These are phyloP conservation scores for Ophiobolus disseminans DNA, from an alignment of 2,329 filamentous ascomycete genomes.

Conservation along the genomic window DNA sequence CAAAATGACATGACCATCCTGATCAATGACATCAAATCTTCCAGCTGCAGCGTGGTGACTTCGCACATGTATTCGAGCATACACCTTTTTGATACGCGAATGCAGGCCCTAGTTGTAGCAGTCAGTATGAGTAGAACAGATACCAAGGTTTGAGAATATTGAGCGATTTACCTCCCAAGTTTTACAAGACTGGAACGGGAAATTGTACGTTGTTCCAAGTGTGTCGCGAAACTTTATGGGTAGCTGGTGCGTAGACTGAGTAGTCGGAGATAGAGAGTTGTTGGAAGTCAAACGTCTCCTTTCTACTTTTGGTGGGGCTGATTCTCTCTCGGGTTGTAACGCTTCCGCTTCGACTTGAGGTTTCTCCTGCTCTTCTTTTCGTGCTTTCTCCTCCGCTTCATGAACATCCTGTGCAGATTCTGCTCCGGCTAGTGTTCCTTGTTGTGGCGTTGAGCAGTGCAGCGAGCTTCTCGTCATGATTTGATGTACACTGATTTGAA, in stretches of 20 bases:
- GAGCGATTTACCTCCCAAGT: slow-evolving; percentile 15
- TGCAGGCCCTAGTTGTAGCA: slow-evolving; percentile 7
- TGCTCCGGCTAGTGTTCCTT: neutral
- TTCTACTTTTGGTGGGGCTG: neutral
- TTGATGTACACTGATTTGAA: neutral
- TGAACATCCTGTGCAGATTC: slow-evolving; percentile 47
- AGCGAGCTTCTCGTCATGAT: neutral
- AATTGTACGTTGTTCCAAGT: slow-evolving; percentile 12
- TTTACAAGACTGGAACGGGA: slow-evolving; percentile 15
- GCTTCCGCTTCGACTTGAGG: neutral
- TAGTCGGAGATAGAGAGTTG: neutral
- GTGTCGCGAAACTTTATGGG: slow-evolving; percentile 22
- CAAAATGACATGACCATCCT: slow-evolving; percentile 7
- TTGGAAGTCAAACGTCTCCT: neutral
- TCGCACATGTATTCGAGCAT: neutral
- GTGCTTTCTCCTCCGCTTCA: slow-evolving; percentile 33
- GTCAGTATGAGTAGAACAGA: slow-evolving; percentile 5
- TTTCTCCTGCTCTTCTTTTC: slow-evolving; percentile 14
- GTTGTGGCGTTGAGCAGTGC: neutral
- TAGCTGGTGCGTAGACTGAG: neutral
- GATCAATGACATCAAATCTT: slow-evolving; percentile 7
- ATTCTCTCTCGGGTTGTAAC: neutral
- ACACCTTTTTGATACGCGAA: slow-evolving; percentile 7
- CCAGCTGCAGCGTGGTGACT: slow-evolving; percentile 1
- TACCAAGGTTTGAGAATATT: neutral